phyloP scores from a whole-genome alignment of 495 filamentous ascomycete genomes.

The Lophium mytilinum region DNA sequence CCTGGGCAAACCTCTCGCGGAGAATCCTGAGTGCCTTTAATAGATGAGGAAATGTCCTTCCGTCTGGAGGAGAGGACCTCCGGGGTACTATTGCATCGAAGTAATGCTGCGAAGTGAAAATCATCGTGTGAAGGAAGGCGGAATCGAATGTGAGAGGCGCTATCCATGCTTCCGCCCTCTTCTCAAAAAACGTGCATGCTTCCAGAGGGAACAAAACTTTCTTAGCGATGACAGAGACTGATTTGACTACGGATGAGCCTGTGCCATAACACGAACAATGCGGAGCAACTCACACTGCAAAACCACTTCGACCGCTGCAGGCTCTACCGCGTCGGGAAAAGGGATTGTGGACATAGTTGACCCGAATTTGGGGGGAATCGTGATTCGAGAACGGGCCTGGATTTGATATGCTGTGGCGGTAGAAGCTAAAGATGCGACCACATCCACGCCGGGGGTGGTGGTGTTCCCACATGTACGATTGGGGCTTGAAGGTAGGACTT shows the following conservation, averaged over 20 bases:
- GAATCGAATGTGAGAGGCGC: conserved; percentile 31
- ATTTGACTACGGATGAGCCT: neutral
- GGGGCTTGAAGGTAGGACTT: neutral
- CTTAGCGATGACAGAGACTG: conserved; percentile 39
- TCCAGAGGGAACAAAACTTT: conserved; percentile 35
- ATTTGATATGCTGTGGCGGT: neutral
- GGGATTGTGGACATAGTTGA: conserved; percentile 25
- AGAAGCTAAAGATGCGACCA: neutral
- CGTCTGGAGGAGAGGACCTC: neutral
- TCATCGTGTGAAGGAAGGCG: conserved; percentile 36
- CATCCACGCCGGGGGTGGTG: neutral
- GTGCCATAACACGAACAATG: neutral
- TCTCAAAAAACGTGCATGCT: conserved; percentile 33
- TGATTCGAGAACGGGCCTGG: neutral
- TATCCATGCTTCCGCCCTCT: conserved; percentile 27
- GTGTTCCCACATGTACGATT: neutral
- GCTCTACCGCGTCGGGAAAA: conserved; percentile 32
- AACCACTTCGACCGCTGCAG: conserved; percentile 11
- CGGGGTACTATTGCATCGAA: conserved; percentile 14
- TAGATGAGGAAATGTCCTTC: conserved; percentile 21
- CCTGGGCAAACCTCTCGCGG: conserved; percentile 29
- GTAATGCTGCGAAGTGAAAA: conserved; percentile 33
- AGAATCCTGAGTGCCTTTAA: conserved; percentile 31
- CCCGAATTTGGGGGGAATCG: conserved; percentile 4
- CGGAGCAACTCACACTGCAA: conserved; percentile 16